Percentiles rank a stretch among this genome's conserved stretches.
Evolutionary conservation across 2,329 filamentous ascomycete species (phyloP).

Genomic region (Diaporthe velutina): DNA sequence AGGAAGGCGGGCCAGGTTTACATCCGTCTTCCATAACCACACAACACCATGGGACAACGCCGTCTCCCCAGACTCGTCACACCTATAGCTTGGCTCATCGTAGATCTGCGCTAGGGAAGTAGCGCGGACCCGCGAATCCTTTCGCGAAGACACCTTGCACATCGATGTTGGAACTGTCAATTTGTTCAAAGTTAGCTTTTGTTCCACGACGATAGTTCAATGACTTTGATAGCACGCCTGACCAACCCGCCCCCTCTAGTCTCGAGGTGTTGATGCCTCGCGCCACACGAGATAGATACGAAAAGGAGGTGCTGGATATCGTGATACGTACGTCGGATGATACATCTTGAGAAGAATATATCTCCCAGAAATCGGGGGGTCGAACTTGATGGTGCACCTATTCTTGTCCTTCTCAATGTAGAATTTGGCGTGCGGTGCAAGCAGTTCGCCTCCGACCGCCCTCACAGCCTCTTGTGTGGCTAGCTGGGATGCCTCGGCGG

Average conservation of each 20-base stretch:
- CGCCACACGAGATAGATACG: background rate
- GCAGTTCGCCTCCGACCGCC: conserved; percentile 70
- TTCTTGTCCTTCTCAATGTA: conserved; percentile 86
- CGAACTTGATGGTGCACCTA: conserved; percentile 88
- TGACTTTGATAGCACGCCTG: background rate
- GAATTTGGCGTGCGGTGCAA: conserved; percentile 84
- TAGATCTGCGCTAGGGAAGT: conserved; percentile 78
- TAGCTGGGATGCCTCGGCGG: conserved; percentile 61
- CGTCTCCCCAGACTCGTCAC: background rate
- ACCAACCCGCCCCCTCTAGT: background rate
- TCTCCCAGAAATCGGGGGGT: conserved; percentile 83
- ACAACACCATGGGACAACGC: background rate
- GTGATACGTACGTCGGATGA: conserved; percentile 56
- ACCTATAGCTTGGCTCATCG: conserved; percentile 55
- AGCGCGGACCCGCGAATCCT: conserved; percentile 88
- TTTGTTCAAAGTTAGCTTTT: background rate
- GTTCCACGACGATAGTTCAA: background rate
- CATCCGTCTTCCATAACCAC: background rate
- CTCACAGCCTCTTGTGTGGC: conserved; percentile 69
- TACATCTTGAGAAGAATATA: conserved; percentile 92
- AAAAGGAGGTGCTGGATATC: conserved; percentile 43
- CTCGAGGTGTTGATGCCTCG: background rate
- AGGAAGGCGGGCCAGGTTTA: background rate
- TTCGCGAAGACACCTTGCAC: conserved; percentile 87
- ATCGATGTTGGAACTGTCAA: conserved; percentile 75